Base-by-base conservation (phyloP, 768 basidiomycete species). In the Podaxis sp. region DNA sequence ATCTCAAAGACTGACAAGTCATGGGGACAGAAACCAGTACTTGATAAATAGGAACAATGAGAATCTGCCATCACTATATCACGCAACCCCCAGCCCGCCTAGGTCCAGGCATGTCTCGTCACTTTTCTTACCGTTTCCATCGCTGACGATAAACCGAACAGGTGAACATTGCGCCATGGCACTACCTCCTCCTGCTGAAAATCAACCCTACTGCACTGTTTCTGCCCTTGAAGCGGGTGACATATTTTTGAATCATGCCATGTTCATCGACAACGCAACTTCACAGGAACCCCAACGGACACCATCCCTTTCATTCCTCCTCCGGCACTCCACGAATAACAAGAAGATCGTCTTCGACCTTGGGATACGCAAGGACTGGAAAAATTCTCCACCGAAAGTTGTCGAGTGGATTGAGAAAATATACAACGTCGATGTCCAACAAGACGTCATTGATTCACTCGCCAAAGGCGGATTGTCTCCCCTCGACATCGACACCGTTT, bases 181-280 rank as follows among this genome's bases (percentile, higher is more conserved):
- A 1, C 73, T 85, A 38, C 84, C 83, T 8, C 66, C 69, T 2
- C 80, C 82, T 2, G 36, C 65, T 6, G 54, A 67, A 0, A 70
- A 78, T 56, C 86, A 87, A 66, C 72, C 85, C 0, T 86, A 79
- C 66, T 80, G 82, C 61, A 65, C 77, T 29, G 78, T 87, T 37
- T 88, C 86, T 43, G 85, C 81, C 0, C 76, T 88, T 40, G 83
- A 85, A 64, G 80, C 77, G 0, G 86, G 85, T 4, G 65, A 74
- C 9, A 69, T 87, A 5, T 66, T 65, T 25, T 65, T 85, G 8
- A 68, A 76, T 0, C 67, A 80, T 24, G 75, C 74, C 37, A 69
- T 71, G 57, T 66, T 82, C 56, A 68, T 83, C 40, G 75, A 74
- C 22, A 76, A 71, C 37, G 70, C 75, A 0, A 64, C 67, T 3